Base-by-base conservation (phyloP, 106 monocot genomes). In the Phalaenopsis equestris region DNA sequence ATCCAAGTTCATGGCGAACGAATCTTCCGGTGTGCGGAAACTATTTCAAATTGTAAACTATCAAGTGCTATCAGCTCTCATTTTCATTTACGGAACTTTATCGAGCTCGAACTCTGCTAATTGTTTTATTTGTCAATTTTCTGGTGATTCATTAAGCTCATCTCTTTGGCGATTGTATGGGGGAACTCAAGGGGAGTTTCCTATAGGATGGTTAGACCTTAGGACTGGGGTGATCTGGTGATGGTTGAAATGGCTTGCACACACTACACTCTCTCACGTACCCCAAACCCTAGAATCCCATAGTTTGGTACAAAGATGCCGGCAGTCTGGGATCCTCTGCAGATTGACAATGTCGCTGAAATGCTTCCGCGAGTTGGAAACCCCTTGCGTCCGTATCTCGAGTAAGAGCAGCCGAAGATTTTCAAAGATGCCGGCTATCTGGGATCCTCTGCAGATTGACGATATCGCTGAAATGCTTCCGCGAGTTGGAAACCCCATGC, bases 231-330 rank as follows among this genome's bases (percentile, higher is more conserved):
- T n/a, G n/a, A n/a, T n/a, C n/a, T n/a, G n/a, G n/a, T n/a, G n/a
- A n/a, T n/a, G n/a, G n/a, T n/a, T n/a, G n/a, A n/a, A n/a, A n/a
- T n/a, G n/a, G n/a, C n/a, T n/a, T n/a, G n/a, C n/a, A n/a, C n/a
- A n/a, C n/a, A n/a, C n/a, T n/a, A n/a, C n/a, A n/a, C n/a, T n/a
- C n/a, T n/a, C n/a, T n/a, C n/a, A n/a, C n/a, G n/a, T n/a, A n/a
- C n/a, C n/a, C n/a, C n/a, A n/a, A n/a, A n/a, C n/a, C n/a, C n/a
- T n/a, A n/a, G n/a, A n/a, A n/a, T n/a, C n/a, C n/a, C n/a, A n/a
- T n/a, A n/a, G n/a, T n/a, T n/a, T n/a, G n/a, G n/a, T n/a, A n/a
- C 85, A 80, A 72, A 89, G 93, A 82, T 93, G 93, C 84, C 84
- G 84, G 42, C 72, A 84, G 21, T 87, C 93, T 10, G 93, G 85